Conservation (phyloP, 495 filamentous ascomycete species). For the Barbatosphaeria neglecta region DNA sequence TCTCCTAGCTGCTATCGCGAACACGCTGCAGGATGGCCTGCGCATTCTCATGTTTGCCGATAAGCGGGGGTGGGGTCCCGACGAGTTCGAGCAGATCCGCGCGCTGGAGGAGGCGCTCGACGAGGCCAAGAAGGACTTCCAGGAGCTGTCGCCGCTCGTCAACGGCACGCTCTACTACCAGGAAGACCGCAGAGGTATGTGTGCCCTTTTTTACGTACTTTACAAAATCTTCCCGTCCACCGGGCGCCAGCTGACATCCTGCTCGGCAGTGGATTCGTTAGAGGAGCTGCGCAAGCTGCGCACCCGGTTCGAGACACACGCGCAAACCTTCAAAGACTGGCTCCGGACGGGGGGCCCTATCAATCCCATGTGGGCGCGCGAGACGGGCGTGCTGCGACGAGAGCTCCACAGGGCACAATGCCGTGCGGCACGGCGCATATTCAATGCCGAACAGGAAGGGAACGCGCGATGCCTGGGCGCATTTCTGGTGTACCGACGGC, state of each 20-base stretch:
- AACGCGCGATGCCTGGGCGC: conserved; percentile 30
- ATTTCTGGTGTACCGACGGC: conserved; percentile 28
- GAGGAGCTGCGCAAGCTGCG: conserved; percentile 26
- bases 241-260: conserved; percentile 10
- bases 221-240: too few relatives aligned
- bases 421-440: conserved; percentile 33
- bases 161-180: conserved; percentile 37
- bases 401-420: conserved; percentile 37
- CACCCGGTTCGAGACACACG: conserved; percentile 24
- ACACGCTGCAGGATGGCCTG: conserved; percentile 28
- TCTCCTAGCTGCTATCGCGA: conserved; percentile 36
- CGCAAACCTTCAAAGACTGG: conserved; percentile 32
- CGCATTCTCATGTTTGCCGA: conserved; percentile 37
- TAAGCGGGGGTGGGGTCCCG: conserved; percentile 36
- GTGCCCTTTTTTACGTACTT: conserved; percentile 1
- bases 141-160: conserved; percentile 33
- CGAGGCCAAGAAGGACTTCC: conserved; percentile 40
- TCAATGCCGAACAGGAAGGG: conserved; percentile 22
- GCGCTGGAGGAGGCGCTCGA: conserved; percentile 34
- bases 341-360: conserved; percentile 30
- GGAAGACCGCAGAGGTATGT: conserved; percentile 33
- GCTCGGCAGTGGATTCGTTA: conserved; percentile 27
- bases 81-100: conserved; percentile 37
- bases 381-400: conserved; percentile 22
- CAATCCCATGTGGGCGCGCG: conserved; percentile 30